Percentiles rank a stretch among this genome's conserved stretches.
These are phyloP conservation scores for Gossypium longicalyx DNA, from an alignment of 345 rosid genomes.

Conservation along the genomic window DNA sequence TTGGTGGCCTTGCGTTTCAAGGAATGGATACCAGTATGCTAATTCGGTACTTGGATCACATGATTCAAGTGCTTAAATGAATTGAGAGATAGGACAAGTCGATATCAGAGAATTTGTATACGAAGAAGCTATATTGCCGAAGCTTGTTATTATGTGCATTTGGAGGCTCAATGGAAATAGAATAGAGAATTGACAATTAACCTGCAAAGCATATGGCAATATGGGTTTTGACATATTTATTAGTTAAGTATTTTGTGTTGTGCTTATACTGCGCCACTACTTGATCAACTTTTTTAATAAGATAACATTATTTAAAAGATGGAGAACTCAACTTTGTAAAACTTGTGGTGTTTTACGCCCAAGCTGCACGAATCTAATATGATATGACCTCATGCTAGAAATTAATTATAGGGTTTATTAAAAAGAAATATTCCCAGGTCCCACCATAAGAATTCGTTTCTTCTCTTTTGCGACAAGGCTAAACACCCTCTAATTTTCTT, in stretches of 20 bases:
- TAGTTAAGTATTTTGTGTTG: neutral
- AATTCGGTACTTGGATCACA: neutral
- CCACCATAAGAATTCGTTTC: slow-evolving; percentile 14
- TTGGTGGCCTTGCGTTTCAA: neutral
- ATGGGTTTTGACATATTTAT: neutral
- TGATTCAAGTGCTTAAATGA: neutral
- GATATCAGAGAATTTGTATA: neutral
- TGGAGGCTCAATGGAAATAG: neutral
- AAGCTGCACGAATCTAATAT: neutral
- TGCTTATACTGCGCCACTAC: neutral
- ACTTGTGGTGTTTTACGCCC: neutral
- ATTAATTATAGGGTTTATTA: neutral
- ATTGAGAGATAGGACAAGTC: neutral
- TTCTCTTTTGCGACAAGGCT: slow-evolving; percentile 7
- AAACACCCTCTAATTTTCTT: neutral
- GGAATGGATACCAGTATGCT: slow-evolving; percentile 1
- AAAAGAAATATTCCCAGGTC: slow-evolving; percentile 16
- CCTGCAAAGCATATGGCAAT: neutral
- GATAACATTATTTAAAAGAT: neutral
- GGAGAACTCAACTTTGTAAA: neutral
- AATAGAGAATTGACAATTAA: neutral
- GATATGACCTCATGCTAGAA: neutral
- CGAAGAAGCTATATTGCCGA: neutral
- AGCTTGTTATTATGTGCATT: neutral
- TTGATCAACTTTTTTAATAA: neutral